Conservation (phyloP, 345 rosid species). For the Rhodomyrtus tomentosa region DNA sequence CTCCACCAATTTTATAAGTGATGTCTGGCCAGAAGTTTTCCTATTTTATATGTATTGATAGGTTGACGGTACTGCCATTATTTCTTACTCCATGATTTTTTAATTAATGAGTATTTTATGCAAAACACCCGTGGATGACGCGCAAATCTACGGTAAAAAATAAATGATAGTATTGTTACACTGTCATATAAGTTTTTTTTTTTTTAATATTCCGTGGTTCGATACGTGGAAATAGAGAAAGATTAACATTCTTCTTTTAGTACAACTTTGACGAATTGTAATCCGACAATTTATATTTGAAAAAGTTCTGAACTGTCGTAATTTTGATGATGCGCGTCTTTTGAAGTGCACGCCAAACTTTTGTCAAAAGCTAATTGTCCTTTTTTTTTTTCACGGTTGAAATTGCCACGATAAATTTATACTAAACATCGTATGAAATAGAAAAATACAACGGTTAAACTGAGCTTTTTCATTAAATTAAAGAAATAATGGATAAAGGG, state of each 20-base stretch:
- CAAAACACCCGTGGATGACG: too few relatives aligned
- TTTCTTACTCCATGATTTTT: too few relatives aligned
- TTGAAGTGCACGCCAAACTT: too few relatives aligned
- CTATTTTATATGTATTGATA: background rate
- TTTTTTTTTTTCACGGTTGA: accelerated
- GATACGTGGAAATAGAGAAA: too few relatives aligned
- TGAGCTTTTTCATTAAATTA: accelerated
- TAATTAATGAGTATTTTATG: too few relatives aligned
- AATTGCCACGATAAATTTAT: accelerated
- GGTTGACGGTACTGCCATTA: too few relatives aligned
- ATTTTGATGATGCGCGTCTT: background rate
- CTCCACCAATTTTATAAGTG: background rate
- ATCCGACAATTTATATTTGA: background rate
- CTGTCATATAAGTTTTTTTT: too few relatives aligned
- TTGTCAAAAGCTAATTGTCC: background rate
- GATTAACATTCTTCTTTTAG: too few relatives aligned
- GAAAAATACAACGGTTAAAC: background rate
- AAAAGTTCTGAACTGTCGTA: accelerated
- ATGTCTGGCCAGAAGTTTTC: background rate
- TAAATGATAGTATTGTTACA: too few relatives aligned
- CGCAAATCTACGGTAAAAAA: too few relatives aligned
- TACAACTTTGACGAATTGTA: accelerated
- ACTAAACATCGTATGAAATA: background rate
- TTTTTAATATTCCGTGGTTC: too few relatives aligned
- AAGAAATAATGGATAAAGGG: background rate